Percentiles rank a stretch among this genome's conserved stretches.
Conservation (phyloP, 163 green algal species). For the Scenedesmus sp. region DNA sequence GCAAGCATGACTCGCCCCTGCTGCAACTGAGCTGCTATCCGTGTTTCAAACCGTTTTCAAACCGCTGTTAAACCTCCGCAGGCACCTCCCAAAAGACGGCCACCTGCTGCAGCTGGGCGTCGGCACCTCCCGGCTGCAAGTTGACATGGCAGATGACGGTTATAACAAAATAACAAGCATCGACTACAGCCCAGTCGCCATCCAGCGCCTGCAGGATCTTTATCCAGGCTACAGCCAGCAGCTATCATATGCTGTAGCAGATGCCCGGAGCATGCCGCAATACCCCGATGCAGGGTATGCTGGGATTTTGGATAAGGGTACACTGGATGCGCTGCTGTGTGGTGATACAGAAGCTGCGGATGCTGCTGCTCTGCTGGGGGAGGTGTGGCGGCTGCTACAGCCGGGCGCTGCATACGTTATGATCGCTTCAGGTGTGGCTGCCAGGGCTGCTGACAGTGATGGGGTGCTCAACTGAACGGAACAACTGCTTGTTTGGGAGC, state of each 20-base stretch:
- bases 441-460: background rate
- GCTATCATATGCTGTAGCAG: slow-evolving; percentile 58
- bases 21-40: no score
- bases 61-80: background rate
- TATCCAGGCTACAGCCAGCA: slow-evolving; percentile 13
- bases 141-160: slow-evolving; percentile 50
- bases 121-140: slow-evolving; percentile 38
- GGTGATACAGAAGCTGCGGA: slow-evolving; percentile 60
- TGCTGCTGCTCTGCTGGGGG: slow-evolving; percentile 55
- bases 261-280: slow-evolving; percentile 53
- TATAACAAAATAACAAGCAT: slow-evolving; percentile 57
- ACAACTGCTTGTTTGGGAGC: no score
- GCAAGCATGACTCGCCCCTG: background rate
- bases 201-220: slow-evolving; percentile 47
- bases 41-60: background rate
- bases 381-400: slow-evolving; percentile 61
- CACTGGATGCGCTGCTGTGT: slow-evolving; percentile 73
- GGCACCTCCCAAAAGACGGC: slow-evolving; percentile 34
- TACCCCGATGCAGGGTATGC: slow-evolving; percentile 1
- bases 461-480: background rate
- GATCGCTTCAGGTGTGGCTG: slow-evolving; percentile 54
- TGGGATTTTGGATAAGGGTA: slow-evolving; percentile 72
- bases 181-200: slow-evolving; percentile 56
- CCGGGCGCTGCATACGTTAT: slow-evolving; percentile 58
- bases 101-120: slow-evolving; percentile 50